Conservation (phyloP, 2,329 filamentous ascomycete species). For the Colletotrichum cuscutae region DNA sequence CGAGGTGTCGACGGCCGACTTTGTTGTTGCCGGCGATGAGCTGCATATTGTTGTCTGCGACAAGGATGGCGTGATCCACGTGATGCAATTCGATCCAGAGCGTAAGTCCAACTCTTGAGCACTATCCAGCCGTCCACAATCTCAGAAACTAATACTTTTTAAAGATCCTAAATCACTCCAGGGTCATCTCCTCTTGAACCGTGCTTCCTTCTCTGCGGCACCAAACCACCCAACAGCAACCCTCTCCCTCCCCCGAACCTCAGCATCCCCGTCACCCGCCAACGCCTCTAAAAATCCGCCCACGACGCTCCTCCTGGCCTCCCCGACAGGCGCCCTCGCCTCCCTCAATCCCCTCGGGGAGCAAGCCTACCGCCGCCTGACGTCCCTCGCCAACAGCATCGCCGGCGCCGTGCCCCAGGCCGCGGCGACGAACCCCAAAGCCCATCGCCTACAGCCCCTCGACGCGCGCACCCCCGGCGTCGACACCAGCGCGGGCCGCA, state of each 20-base stretch:
- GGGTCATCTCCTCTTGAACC: constrained; percentile 86
- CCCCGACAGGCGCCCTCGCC: constrained; percentile 79
- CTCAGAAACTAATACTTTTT: constrained; percentile 39
- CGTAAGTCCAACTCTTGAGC: constrained; percentile 64
- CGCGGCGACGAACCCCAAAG: constrained; percentile 85
- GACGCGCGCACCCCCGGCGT: constrained; percentile 61
- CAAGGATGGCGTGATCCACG: constrained; percentile 85
- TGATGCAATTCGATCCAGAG: constrained; percentile 94
- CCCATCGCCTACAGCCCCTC: constrained; percentile 69
- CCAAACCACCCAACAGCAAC: constrained; percentile 80
- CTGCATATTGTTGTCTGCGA: constrained; percentile 87
- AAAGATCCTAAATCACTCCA: constrained; percentile 92
- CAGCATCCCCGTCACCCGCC: constrained; percentile 40
- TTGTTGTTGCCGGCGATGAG: constrained; percentile 86
- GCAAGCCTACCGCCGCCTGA: constrained; percentile 83
- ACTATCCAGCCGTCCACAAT: neutral
- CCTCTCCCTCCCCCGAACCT: constrained; percentile 77
- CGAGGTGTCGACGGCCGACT: constrained; percentile 84
- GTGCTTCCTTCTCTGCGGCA: constrained; percentile 87
- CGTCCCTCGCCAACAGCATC: constrained; percentile 83
- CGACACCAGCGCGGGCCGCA: constrained; percentile 69
- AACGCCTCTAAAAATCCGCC: constrained; percentile 46
- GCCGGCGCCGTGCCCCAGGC: constrained; percentile 79
- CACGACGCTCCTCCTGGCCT: constrained; percentile 72
- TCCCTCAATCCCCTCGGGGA: constrained; percentile 83